A percentile compares a stretch with the other conserved stretches of the same genome.
These are phyloP conservation scores for Stramenopiles sp. DNA, from an alignment of 352 stramenopile genomes.

Conservation along the genomic window DNA sequence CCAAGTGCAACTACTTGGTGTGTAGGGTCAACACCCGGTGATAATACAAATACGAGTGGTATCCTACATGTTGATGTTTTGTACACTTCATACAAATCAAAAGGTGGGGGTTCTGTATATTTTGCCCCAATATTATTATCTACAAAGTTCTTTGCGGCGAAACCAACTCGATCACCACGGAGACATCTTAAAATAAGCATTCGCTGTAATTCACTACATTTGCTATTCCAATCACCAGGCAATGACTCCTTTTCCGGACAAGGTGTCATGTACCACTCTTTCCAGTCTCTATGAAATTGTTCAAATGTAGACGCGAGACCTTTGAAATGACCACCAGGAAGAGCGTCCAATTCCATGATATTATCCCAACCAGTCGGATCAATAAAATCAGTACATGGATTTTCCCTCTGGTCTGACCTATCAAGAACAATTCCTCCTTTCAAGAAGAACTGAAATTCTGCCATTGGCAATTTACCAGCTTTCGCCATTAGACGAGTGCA, in stretches of 20 bases:
- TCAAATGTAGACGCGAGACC: slow-evolving; percentile 53
- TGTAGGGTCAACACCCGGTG: slow-evolving; percentile 61
- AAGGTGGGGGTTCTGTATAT: slow-evolving; percentile 60
- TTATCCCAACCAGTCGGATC: slow-evolving; percentile 38
- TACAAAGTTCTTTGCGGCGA: slow-evolving; percentile 52
- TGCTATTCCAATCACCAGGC: slow-evolving; percentile 51
- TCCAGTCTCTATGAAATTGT: slow-evolving; percentile 21
- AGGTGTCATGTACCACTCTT: slow-evolving; percentile 27
- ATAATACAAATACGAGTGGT: slow-evolving; percentile 72
- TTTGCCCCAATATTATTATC: slow-evolving; percentile 42
- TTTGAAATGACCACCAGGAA: slow-evolving; percentile 29
- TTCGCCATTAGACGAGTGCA: slow-evolving; percentile 53
- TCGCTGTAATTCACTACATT: slow-evolving; percentile 55
- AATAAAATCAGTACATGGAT: slow-evolving; percentile 43
- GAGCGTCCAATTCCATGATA: slow-evolving; percentile 54
- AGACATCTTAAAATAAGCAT: slow-evolving; percentile 61
- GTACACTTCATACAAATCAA: slow-evolving; percentile 49
- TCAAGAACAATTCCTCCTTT: slow-evolving; percentile 36
- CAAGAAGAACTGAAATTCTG: slow-evolving; percentile 72
- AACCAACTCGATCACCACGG: slow-evolving; percentile 49
- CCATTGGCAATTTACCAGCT: slow-evolving; percentile 41
- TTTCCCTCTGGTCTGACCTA: slow-evolving; percentile 22
- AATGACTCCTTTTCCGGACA: slow-evolving; percentile 50
- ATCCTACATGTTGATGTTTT: slow-evolving; percentile 39
- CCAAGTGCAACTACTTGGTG: slow-evolving; percentile 44